Conservation (phyloP, 495 filamentous ascomycete species). For the Cercophora samala region DNA sequence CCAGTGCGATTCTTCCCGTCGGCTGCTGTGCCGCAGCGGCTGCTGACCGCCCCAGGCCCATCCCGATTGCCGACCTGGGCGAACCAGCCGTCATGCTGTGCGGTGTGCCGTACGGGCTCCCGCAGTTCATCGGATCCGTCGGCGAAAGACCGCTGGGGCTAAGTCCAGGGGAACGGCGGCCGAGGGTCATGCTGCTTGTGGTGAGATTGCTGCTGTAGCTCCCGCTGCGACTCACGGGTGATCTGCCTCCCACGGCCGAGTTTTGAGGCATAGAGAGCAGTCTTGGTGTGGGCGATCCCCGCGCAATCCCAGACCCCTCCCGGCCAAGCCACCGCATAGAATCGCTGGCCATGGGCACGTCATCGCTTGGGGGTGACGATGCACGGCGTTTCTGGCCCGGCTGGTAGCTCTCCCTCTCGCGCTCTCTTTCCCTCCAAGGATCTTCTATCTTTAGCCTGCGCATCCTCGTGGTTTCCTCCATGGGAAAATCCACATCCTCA, state of each 20-base stretch:
- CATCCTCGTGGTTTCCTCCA: slow-evolving; percentile 60
- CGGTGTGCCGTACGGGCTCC: slow-evolving; percentile 52
- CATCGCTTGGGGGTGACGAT: slow-evolving; percentile 74
- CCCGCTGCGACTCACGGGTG: slow-evolving; percentile 67
- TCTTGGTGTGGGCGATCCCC: slow-evolving; percentile 56
- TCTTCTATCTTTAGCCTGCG: slow-evolving; percentile 58
- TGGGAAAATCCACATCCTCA: slow-evolving; percentile 62
- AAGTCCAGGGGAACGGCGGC: slow-evolving; percentile 68
- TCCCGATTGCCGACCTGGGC: slow-evolving; percentile 12
- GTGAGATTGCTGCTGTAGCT: slow-evolving; percentile 70
- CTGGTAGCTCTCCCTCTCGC: slow-evolving; percentile 34
- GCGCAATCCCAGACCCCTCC: slow-evolving; percentile 49
- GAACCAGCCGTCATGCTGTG: slow-evolving; percentile 4
- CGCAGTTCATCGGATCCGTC: slow-evolving; percentile 43
- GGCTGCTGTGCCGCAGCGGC: slow-evolving; percentile 37
- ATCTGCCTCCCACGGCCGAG: slow-evolving; percentile 65
- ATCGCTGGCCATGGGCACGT: slow-evolving; percentile 62
- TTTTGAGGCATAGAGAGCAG: slow-evolving; percentile 58
- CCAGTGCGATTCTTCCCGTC: slow-evolving; percentile 34
- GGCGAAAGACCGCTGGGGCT: slow-evolving; percentile 61
- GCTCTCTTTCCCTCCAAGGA: slow-evolving; percentile 36
- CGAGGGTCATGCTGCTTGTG: slow-evolving; percentile 71
- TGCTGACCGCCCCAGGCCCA: slow-evolving; percentile 37
- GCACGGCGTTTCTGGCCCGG: slow-evolving; percentile 72
- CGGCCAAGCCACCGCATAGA: slow-evolving; percentile 56